phyloP scores from a whole-genome alignment of 2,329 filamentous ascomycete species.

The Epichloe coenophiala region DNA sequence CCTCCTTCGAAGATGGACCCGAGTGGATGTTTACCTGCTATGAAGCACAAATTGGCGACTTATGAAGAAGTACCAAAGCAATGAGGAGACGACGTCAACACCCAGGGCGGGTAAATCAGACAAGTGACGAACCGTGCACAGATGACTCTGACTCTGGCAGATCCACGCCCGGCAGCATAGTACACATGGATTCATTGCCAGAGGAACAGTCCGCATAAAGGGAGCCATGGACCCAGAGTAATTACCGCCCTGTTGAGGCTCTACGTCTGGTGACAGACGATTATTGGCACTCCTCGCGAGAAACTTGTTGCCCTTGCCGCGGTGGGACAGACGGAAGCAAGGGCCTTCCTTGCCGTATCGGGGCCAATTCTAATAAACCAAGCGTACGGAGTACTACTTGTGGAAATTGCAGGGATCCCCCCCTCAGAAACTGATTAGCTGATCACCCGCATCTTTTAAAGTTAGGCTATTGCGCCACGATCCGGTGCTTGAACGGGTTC shows the following conservation, averaged over 20 bases:
- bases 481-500: too few species aligned
- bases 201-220: not conserved
- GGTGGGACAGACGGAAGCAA: not conserved
- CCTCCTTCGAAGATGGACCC: too few species aligned
- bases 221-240: not conserved
- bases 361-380: not conserved
- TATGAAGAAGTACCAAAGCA: too few species aligned
- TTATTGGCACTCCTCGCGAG: not conserved
- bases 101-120: not conserved
- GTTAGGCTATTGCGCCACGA: too few species aligned
- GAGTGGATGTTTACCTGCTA: too few species aligned
- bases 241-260: not conserved
- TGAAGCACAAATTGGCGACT: too few species aligned
- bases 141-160: not conserved
- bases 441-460: too few species aligned
- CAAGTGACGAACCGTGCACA: not conserved
- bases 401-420: too few species aligned
- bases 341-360: not conserved
- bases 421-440: too few species aligned
- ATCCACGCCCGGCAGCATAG: not conserved
- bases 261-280: not conserved
- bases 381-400: too few species aligned
- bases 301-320: not conserved
- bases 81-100: not conserved
- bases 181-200: not conserved